Percentiles rank a stretch among this genome's conserved stretches.
Evolutionary conservation across 257 asterid species (phyloP).

Genomic region (Gentiana straminea): DNA sequence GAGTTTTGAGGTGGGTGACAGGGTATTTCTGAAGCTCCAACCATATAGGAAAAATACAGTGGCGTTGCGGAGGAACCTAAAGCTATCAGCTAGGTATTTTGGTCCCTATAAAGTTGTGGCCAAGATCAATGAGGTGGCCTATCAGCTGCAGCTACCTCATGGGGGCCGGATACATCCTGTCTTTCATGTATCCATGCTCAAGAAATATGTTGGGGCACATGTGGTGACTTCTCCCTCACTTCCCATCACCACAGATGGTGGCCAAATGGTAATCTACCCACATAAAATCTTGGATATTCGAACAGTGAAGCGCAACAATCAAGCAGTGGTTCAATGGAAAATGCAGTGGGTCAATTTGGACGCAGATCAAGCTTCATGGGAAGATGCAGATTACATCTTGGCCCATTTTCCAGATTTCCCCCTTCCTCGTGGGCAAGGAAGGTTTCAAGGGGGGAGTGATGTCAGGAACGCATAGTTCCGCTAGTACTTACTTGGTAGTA

Average conservation of each 20-base stretch:
- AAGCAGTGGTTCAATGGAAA: not conserved
- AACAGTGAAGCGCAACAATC: not conserved
- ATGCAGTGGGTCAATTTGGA: not conserved
- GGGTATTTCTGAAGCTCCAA: not conserved
- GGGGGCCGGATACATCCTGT: slow-evolving; percentile 4
- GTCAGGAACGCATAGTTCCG: no score
- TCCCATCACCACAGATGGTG: not conserved
- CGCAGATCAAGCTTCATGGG: not conserved
- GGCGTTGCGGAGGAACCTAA: not conserved
- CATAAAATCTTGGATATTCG: not conserved
- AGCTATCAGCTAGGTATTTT: not conserved
- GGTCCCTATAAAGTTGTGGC: not conserved
- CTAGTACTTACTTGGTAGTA: no score
- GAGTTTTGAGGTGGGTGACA: slow-evolving; percentile 1
- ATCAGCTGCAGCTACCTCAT: not conserved
- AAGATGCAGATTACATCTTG: not conserved
- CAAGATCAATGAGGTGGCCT: not conserved
- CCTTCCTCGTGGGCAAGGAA: not conserved
- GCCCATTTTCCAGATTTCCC: not conserved
- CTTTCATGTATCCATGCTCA: not conserved
- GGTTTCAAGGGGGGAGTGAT: not conserved
- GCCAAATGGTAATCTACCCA: not conserved
- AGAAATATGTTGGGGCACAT: not conserved
- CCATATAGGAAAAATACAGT: not conserved
- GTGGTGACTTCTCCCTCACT: not conserved